phyloP scores from a whole-genome alignment of 176 grass and related monocot genomes.

The Pontederia paniculata region DNA sequence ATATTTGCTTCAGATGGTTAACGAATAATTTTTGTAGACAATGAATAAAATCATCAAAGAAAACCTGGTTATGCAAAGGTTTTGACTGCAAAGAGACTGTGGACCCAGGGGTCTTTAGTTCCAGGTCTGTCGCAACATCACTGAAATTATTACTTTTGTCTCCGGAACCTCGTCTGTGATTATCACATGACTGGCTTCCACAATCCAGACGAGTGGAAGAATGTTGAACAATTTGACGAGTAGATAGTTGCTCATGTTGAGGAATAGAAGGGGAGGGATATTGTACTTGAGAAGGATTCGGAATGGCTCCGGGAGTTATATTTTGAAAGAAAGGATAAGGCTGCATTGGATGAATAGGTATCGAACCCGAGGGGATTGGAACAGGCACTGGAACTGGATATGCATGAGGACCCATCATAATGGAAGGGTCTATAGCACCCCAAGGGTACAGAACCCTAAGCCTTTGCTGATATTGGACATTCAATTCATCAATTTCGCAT shows the following conservation, averaged over 20 bases:
- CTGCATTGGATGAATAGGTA: conserved; percentile 60
- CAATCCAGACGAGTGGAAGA: conserved; percentile 24
- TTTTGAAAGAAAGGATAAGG: conserved; percentile 44
- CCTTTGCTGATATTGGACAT: conserved; percentile 59
- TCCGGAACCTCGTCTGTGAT: conserved; percentile 25
- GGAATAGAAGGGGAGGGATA: conserved; percentile 32
- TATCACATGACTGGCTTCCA: conserved; percentile 40
- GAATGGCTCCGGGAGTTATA: conserved; percentile 20
- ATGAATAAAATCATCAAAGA: conserved; percentile 1
- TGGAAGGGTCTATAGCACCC: conserved; percentile 61
- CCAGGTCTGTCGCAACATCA: conserved; percentile 83
- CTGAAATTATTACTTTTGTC: conserved; percentile 41
- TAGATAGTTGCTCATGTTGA: conserved; percentile 43
- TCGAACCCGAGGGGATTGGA: conserved; percentile 38
- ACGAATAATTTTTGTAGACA: not conserved
- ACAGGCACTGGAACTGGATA: conserved; percentile 63
- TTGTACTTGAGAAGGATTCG: conserved; percentile 26
- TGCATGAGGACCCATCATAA: conserved; percentile 41
- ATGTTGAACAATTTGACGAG: conserved; percentile 25
- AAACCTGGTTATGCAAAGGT: conserved; percentile 36
- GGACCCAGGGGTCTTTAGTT: conserved; percentile 78
- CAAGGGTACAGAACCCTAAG: conserved; percentile 56
- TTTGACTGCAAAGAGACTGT: conserved; percentile 31
- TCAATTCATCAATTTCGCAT: conserved; percentile 61
- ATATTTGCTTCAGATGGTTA: not conserved